Evolutionary conservation across 2,329 filamentous ascomycete species (phyloP).

Genomic region (Dactylellina drechsleri): DNA sequence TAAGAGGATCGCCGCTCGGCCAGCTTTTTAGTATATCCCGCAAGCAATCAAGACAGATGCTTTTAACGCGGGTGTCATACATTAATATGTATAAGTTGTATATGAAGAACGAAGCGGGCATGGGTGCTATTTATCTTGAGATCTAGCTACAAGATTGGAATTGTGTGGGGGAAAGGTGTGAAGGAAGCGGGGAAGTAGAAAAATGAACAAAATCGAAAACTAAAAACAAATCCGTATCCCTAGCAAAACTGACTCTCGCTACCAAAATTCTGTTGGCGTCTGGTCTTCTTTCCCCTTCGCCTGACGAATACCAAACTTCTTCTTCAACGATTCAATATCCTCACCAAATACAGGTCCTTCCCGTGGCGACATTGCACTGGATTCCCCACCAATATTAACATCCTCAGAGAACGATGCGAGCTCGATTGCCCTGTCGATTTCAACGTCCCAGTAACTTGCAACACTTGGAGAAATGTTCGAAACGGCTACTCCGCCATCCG

Average conservation of each 20-base stretch:
- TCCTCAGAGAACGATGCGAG: background rate
- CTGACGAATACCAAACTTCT: background rate
- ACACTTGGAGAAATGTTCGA: background rate
- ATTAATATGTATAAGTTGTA: too few relatives aligned
- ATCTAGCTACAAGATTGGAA: too few relatives aligned
- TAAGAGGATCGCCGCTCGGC: too few relatives aligned
- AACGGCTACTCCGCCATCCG: conserved; percentile 6
- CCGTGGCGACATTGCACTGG: background rate
- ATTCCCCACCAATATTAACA: background rate
- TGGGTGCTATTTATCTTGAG: too few relatives aligned
- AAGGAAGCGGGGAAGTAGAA: too few relatives aligned
- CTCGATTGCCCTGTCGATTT: conserved; percentile 28
- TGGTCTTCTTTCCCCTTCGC: conserved; percentile 1
- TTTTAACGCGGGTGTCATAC: too few relatives aligned
- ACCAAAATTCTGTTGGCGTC: background rate
- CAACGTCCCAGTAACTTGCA: conserved; percentile 5
- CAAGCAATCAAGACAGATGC: too few relatives aligned
- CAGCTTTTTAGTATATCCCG: too few relatives aligned
- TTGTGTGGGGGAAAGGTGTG: too few relatives aligned
- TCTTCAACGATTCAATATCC: background rate
- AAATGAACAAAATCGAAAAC: too few relatives aligned
- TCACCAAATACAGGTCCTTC: conserved; percentile 16
- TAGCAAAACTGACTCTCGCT: background rate
- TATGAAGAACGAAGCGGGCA: too few relatives aligned
- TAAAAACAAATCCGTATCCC: too few relatives aligned